These are phyloP conservation scores for Chytridium lagenaria DNA, from an alignment of 371 early-diverging fungal genomes.

Conservation along the genomic window DNA sequence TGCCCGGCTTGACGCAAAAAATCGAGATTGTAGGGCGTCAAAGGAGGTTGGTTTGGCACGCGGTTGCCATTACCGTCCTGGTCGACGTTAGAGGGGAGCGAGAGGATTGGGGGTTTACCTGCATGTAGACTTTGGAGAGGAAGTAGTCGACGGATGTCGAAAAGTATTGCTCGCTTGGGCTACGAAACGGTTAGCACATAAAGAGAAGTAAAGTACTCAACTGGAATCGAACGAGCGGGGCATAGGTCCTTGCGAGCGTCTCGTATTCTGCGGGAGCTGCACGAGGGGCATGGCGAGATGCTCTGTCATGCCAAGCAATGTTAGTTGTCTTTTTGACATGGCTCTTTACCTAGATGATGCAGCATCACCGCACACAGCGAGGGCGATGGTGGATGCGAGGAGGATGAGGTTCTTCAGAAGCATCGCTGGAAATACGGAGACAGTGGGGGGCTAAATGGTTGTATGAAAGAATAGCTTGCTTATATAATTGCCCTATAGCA, in stretches of 20 bases:
- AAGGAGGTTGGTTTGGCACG: slow-evolving; percentile 1
- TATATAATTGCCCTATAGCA: too few relatives aligned
- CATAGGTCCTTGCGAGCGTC: slow-evolving; percentile 10
- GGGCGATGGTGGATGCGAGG: too few relatives aligned
- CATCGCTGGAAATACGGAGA: too few relatives aligned
- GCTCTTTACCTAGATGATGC: too few relatives aligned
- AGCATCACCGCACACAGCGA: too few relatives aligned
- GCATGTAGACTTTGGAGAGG: slow-evolving; percentile 14
- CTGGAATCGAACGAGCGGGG: slow-evolving; percentile 26
- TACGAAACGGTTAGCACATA: neutral
- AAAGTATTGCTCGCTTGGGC: slow-evolving; percentile 24
- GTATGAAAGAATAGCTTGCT: too few relatives aligned
- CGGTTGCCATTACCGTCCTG: slow-evolving; percentile 2
- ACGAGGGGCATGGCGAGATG: neutral
- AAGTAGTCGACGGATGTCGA: slow-evolving; percentile 28
- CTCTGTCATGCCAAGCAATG: too few relatives aligned
- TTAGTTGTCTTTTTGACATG: too few relatives aligned
- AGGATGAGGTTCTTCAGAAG: too few relatives aligned
- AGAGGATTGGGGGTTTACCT: neutral
- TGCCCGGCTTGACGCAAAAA: neutral
- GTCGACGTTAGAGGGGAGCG: neutral
- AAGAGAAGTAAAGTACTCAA: neutral
- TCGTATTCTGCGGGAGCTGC: slow-evolving; percentile 1
- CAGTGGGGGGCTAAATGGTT: too few relatives aligned
- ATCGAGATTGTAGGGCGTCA: slow-evolving; percentile 12